Conservation (phyloP, 495 filamentous ascomycete genomes). For the Hypoxylon intermedium region DNA sequence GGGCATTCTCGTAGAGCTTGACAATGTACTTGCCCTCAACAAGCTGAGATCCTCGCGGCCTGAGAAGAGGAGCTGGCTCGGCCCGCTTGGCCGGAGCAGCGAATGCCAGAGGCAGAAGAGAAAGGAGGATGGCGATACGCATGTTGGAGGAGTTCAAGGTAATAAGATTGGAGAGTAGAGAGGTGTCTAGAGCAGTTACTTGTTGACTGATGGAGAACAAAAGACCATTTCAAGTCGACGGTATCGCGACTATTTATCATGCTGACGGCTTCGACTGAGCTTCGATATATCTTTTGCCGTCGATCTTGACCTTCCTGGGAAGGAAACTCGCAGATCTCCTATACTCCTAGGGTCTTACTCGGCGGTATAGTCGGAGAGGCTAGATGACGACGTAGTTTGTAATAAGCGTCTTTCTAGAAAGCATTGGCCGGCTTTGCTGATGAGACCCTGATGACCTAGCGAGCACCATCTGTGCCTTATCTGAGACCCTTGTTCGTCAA, state of each 20-base stretch:
- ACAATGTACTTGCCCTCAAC: slow-evolving; percentile 64
- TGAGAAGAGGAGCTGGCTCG: slow-evolving; percentile 46
- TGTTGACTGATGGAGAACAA: slow-evolving; percentile 25
- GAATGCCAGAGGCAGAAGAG: slow-evolving; percentile 42
- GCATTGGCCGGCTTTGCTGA: slow-evolving; percentile 23
- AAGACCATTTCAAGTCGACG: slow-evolving; percentile 20
- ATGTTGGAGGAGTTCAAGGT: slow-evolving; percentile 37
- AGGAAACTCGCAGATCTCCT: slow-evolving; percentile 36
- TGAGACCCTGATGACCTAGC: slow-evolving; percentile 23
- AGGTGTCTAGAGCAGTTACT: slow-evolving; percentile 12
- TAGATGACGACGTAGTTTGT: slow-evolving; percentile 40
- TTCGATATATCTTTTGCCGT: slow-evolving; percentile 21
- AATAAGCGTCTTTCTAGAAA: slow-evolving; percentile 23
- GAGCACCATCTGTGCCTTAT: slow-evolving; percentile 28
- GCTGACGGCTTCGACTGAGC: slow-evolving; percentile 14
- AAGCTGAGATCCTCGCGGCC: slow-evolving; percentile 45
- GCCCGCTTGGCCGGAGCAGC: slow-evolving; percentile 44
- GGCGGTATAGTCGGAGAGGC: slow-evolving; percentile 36
- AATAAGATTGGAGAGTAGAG: background rate
- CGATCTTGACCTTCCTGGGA: slow-evolving; percentile 35
- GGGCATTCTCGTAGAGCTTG: slow-evolving; percentile 57
- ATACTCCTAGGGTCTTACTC: slow-evolving; percentile 36
- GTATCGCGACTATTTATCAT: slow-evolving; percentile 43
- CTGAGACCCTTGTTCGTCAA: slow-evolving; percentile 22
- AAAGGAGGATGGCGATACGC: slow-evolving; percentile 36